phyloP scores from a whole-genome alignment of 345 rosid species.

The Salix koriyanagi region DNA sequence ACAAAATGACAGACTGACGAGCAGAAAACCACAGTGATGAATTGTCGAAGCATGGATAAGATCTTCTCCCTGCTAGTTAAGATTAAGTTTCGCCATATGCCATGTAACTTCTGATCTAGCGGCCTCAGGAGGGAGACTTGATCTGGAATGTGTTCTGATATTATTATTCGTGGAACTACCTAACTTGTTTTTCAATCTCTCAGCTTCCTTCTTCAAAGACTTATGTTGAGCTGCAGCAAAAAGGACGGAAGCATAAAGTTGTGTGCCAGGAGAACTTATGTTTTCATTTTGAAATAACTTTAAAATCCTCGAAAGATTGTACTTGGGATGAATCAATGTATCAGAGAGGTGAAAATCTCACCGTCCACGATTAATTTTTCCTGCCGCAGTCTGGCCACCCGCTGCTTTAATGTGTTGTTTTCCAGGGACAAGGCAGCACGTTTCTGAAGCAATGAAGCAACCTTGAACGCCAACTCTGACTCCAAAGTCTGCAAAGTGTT shows the following conservation, averaged over 20 bases:
- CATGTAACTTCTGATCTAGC: slow-evolving; percentile 35
- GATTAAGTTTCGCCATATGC: slow-evolving; percentile 53
- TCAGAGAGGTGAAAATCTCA: slow-evolving; percentile 12
- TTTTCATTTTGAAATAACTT: not conserved
- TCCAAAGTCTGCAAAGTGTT: slow-evolving; percentile 44
- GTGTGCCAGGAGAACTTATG: not conserved
- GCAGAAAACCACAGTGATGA: not conserved
- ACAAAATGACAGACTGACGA: not conserved
- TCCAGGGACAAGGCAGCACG: slow-evolving; percentile 55
- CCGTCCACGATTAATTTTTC: slow-evolving; percentile 59
- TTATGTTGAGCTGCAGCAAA: slow-evolving; percentile 45
- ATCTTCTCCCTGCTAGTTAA: slow-evolving; percentile 32
- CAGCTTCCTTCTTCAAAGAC: slow-evolving; percentile 60
- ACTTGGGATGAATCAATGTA: not conserved
- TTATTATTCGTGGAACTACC: slow-evolving; percentile 26
- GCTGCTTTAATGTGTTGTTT: slow-evolving; percentile 57
- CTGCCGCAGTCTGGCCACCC: slow-evolving; percentile 46
- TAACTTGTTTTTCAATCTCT: slow-evolving; percentile 41
- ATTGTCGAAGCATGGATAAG: not conserved
- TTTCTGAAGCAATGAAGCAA: slow-evolving; percentile 53
- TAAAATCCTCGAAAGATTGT: not conserved
- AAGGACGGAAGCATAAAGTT: not conserved
- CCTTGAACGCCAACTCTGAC: slow-evolving; percentile 54
- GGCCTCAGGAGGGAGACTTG: slow-evolving; percentile 26
- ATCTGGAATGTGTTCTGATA: slow-evolving; percentile 29